Evolutionary conservation across 2,329 filamentous ascomycete species (phyloP), one percentile per base, ranked within the genome.

Genomic region (Lasiodiplodia sp.): DNA sequence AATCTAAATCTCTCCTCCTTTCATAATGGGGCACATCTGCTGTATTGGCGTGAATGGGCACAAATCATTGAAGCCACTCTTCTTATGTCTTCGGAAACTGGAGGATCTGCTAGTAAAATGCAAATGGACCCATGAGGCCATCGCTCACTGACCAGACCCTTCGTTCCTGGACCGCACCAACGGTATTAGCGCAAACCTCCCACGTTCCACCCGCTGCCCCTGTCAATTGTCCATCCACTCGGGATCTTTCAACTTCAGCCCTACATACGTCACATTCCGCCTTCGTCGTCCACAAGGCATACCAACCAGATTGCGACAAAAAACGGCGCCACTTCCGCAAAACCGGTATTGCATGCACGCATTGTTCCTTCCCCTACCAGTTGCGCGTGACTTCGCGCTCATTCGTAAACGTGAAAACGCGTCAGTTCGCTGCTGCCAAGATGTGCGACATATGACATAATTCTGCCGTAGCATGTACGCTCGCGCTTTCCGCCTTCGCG

Each of bases 401-500:
- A 52, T 52, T 52, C 21, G 25, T 49, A 21, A 21, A 60, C 23
- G 11, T 2, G 23, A 34, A 21, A 47, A 63, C 58, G 40, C 40
- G 58, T 49, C 58, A 63, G 44, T 38, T 60, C 18, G 40, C 12
- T 31, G 44, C 40, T 52, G 21, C 60, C 60, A 64, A 64, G 60
- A 18, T 14, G 6, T 18, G 25, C 16, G 25, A 44, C 12, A 51
- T 25, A 64, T 64, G 60, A 64, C 60, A 64, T 64, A 64, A 64
- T 64, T 64, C 47, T 64, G 60, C 60, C 60, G 60, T 64, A 64
- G 44, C 31, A n/a, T 16, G 21, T 21, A 18, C 44, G 44, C 44
- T 18, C 44, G 44, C 44, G 7, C 44, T 21, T 47, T 47, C 44
- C 2, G 11, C 18, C 44, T 47, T 10, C 31, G 31, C 18, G 44